Conservation (phyloP, 257 asterid species). For the Solanum arcanum region DNA sequence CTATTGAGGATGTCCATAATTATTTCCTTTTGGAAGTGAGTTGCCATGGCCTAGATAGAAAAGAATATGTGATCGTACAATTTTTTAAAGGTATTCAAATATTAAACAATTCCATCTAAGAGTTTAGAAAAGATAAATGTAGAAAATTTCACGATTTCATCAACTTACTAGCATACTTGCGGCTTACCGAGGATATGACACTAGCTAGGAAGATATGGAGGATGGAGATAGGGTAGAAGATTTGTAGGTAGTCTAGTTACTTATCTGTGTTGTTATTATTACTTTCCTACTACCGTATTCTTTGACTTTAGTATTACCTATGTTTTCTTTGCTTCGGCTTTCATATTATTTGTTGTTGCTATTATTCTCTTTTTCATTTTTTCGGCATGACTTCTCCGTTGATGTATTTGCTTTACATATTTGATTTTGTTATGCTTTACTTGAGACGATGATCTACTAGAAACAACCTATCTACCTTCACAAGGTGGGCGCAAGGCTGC, state of each 20-base stretch:
- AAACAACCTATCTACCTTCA: not conserved
- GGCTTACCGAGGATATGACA: not conserved
- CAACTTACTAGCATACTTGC: not conserved
- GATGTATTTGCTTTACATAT: not conserved
- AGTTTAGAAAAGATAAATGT: not conserved
- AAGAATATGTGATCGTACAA: not conserved
- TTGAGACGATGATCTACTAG: not conserved
- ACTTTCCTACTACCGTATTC: not conserved
- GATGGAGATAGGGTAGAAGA: not conserved
- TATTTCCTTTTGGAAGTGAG: not conserved
- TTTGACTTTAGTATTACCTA: not conserved
- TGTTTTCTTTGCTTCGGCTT: not conserved
- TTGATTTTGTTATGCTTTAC: not conserved
- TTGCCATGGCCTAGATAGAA: not conserved
- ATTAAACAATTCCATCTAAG: not conserved
- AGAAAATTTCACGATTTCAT: not conserved
- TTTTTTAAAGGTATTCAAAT: not conserved
- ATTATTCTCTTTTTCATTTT: not conserved
- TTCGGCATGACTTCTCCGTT: not conserved
- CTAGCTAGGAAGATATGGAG: not conserved
- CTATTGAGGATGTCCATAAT: not conserved
- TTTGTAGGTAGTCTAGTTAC: not conserved
- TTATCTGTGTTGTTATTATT: not conserved
- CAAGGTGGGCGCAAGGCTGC: not conserved
- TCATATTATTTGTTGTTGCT: not conserved